phyloP scores from a whole-genome alignment of 495 filamentous ascomycete species.

The Choiromyces venosus region DNA sequence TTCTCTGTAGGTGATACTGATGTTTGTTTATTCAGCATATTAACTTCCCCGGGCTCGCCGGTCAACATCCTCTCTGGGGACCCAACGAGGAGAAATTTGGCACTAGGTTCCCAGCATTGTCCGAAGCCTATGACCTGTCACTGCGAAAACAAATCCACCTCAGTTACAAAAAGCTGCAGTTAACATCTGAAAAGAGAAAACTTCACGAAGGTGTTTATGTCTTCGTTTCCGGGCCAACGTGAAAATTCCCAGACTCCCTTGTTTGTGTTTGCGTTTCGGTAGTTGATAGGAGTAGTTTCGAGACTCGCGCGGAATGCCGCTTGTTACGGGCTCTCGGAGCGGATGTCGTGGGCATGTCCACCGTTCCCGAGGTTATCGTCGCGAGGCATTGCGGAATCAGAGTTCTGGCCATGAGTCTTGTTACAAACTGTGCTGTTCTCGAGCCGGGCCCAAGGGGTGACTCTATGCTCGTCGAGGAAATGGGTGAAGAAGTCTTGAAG shows the following conservation, averaged over 20 bases:
- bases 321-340: conserved; percentile 63
- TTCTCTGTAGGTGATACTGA: not conserved
- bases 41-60: conserved; percentile 66
- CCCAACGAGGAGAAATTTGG: conserved; percentile 65
- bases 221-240: conserved; percentile 67
- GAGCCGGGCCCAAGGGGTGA: conserved; percentile 61
- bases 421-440: conserved; percentile 68
- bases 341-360: conserved; percentile 74
- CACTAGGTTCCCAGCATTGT: conserved; percentile 64
- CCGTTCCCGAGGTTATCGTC: conserved; percentile 69
- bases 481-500: conserved; percentile 50
- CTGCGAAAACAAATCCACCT: conserved; percentile 58
- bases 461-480: conserved; percentile 42
- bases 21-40: conserved; percentile 55
- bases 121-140: conserved; percentile 69
- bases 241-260: conserved; percentile 10
- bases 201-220: conserved; percentile 73
- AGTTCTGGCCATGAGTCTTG: conserved; percentile 67
- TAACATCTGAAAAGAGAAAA: conserved; percentile 22
- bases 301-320: conserved; percentile 71
- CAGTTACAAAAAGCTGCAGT: conserved; percentile 52
- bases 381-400: conserved; percentile 65
- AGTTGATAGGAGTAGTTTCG: conserved; percentile 51
- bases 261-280: conserved; percentile 5
- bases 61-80: conserved; percentile 64